phyloP scores from a whole-genome alignment of 345 rosid genomes.

The Adansonia digitata region DNA sequence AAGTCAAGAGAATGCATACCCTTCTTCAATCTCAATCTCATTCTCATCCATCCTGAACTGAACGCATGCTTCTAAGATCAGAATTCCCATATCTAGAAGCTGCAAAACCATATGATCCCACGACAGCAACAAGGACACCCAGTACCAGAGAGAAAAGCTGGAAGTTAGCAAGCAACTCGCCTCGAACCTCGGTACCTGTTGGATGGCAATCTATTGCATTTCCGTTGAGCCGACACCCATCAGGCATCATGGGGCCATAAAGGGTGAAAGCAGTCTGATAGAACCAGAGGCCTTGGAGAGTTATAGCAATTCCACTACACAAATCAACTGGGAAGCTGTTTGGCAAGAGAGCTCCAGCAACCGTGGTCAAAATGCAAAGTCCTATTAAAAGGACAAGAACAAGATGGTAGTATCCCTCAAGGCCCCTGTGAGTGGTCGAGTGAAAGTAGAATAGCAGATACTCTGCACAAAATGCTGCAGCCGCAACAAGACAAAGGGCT shows the following conservation, averaged over 20 bases:
- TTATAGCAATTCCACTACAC: conserved; percentile 63
- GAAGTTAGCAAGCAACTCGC: conserved; percentile 78
- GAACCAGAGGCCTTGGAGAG: conserved; percentile 98
- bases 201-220: conserved; percentile 48
- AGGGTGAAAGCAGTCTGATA: conserved; percentile 93
- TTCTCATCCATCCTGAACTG: conserved; percentile 20
- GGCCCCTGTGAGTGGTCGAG: conserved; percentile 93
- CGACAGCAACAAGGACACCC: conserved; percentile 58
- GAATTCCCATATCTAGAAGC: conserved; percentile 51
- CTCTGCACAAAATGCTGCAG: conserved; percentile 81
- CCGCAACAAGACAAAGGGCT: conserved; percentile 68
- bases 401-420: conserved; percentile 93
- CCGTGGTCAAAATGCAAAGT: conserved; percentile 55
- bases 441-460: conserved; percentile 82
- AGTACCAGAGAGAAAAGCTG: conserved; percentile 70
- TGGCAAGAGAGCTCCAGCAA: conserved; percentile 71
- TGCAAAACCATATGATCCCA: conserved; percentile 46
- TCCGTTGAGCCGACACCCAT: conserved; percentile 57
- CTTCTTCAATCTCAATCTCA: conserved; percentile 10
- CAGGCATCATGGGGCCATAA: conserved; percentile 92
- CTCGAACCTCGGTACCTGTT: conserved; percentile 49
- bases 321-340: conserved; percentile 81
- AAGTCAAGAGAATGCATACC: conserved; percentile 8
- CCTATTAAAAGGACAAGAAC: conserved; percentile 72
- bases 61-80: conserved; percentile 21